These are phyloP conservation scores for Citrus trifoliata DNA, from an alignment of 345 rosid genomes.

Conservation along the genomic window DNA sequence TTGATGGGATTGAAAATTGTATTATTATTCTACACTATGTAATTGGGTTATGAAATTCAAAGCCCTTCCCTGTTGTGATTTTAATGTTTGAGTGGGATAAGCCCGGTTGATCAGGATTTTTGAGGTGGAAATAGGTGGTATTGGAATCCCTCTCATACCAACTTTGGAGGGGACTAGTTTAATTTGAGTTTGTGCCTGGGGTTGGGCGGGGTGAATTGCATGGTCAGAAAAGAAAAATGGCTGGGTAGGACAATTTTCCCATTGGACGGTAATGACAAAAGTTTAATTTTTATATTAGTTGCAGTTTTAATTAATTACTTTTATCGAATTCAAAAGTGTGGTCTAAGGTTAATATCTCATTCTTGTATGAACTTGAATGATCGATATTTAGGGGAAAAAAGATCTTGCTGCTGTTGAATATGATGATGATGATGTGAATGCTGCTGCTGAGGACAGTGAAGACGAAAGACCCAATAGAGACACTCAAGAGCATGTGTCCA, in stretches of 20 bases:
- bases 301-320: background rate
- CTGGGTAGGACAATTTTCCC: constrained; percentile 1
- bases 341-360: background rate
- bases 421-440: constrained; percentile 39
- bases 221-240: background rate
- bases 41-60: background rate
- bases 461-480: constrained; percentile 40
- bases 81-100: background rate
- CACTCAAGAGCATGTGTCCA: constrained; percentile 40
- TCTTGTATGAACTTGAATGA: background rate
- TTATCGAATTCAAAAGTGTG: background rate
- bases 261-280: background rate
- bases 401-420: constrained; percentile 72
- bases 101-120: background rate
- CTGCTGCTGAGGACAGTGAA: constrained; percentile 41
- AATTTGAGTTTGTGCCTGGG: background rate
- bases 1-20: background rate
- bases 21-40: background rate
- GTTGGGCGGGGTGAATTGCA: background rate
- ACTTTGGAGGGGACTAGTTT: background rate
- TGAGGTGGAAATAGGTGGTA: background rate
- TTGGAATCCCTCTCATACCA: background rate
- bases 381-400: constrained; percentile 67
- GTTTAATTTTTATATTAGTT: background rate
- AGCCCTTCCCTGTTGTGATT: background rate